Conservation (phyloP, 805 yeast species). For the Candida suzukii region DNA sequence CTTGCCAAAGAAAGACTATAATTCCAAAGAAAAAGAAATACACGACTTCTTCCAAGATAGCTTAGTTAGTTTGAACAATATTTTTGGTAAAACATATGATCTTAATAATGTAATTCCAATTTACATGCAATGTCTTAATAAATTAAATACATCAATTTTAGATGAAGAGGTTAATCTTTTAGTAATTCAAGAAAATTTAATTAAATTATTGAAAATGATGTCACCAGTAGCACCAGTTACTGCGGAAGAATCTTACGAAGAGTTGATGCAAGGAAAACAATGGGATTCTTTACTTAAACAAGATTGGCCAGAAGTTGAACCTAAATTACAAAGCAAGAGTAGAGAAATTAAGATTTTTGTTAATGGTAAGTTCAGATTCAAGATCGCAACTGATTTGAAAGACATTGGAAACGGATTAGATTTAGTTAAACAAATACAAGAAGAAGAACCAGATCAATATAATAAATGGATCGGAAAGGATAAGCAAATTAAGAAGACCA, state of each 20-base stretch:
- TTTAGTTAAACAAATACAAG: background rate
- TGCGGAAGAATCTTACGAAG: conserved; percentile 78
- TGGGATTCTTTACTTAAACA: too few species aligned
- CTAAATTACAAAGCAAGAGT: conserved; percentile 29
- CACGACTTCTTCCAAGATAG: conserved; percentile 51
- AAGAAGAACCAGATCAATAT: too few species aligned
- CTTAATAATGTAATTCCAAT: conserved; percentile 86
- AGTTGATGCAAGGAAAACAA: too few species aligned
- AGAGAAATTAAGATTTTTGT: conserved; percentile 53
- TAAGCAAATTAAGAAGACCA: conserved; percentile 42
- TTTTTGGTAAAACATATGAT: conserved; percentile 53
- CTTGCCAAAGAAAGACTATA: too few species aligned
- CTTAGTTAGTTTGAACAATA: conserved; percentile 43
- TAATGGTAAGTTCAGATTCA: conserved; percentile 63
- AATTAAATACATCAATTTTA: background rate
- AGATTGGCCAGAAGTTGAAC: conserved; percentile 59
- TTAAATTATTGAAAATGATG: conserved; percentile 52
- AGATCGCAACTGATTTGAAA: too few species aligned
- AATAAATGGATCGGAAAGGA: conserved; percentile 7
- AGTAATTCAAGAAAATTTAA: conserved; percentile 41
- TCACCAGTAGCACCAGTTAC: conserved; percentile 79
- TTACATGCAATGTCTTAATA: conserved; percentile 68
- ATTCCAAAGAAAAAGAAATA: conserved; percentile 41
- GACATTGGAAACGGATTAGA: too few species aligned
- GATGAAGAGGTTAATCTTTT: conserved; percentile 24